Conservation (phyloP, 805 yeast genomes). For the Candida insectorum region DNA sequence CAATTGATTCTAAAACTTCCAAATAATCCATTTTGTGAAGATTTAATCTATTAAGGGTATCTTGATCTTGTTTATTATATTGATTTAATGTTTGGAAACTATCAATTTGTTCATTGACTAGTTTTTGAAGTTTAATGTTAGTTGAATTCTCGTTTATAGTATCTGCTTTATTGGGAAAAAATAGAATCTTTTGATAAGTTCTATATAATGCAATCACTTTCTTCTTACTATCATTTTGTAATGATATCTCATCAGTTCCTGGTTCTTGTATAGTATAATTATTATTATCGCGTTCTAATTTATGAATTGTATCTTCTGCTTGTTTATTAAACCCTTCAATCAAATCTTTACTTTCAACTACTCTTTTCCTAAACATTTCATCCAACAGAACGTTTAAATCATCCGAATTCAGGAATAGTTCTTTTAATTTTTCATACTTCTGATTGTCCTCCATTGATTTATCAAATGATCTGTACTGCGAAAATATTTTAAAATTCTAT, state of each 20-base stretch:
- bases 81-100: not conserved
- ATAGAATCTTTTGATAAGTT: conserved; percentile 5
- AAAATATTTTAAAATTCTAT: not conserved
- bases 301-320: conserved; percentile 14
- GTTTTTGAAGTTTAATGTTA: not conserved
- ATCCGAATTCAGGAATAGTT: conserved; percentile 1
- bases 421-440: conserved; percentile 4
- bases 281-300: conserved; percentile 1
- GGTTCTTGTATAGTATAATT: too few species aligned
- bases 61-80: not conserved
- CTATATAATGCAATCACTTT: conserved; percentile 6
- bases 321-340: conserved; percentile 11
- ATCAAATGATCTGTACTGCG: not conserved
- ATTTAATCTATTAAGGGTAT: not conserved
- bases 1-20: not conserved
- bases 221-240: conserved; percentile 4
- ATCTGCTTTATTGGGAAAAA: conserved; percentile 3
- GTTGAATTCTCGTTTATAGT: conserved; percentile 5
- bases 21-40: not conserved
- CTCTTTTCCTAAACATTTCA: conserved; percentile 6
- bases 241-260: not conserved
- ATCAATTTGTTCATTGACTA: not conserved
- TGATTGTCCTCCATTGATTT: not conserved
- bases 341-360: conserved; percentile 2
- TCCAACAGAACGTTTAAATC: conserved; percentile 3